Conservation (phyloP, 129 eudicot species). For the Erigeron canadensis region DNA sequence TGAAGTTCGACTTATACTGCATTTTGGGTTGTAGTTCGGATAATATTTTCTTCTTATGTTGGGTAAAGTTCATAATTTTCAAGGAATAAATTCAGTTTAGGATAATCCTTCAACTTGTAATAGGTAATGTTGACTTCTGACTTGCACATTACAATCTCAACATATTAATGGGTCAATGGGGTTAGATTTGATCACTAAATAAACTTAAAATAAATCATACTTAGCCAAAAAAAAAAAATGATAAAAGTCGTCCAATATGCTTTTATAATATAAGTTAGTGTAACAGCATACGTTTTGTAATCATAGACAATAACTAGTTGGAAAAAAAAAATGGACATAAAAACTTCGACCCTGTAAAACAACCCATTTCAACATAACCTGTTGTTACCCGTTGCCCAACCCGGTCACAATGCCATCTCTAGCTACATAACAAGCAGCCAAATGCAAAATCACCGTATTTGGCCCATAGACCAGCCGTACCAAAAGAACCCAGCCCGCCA, state of each 20-base stretch:
- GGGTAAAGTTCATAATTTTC: too few species aligned
- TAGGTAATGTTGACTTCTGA: too few species aligned
- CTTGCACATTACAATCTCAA: too few species aligned
- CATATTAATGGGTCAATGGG: too few species aligned
- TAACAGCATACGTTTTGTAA: neutral
- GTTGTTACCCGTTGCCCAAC: neutral
- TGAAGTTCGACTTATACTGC: neutral
- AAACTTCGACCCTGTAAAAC: neutral
- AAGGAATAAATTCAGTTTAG: too few species aligned
- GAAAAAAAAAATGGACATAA: neutral
- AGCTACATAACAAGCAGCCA: neutral
- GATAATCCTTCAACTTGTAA: too few species aligned
- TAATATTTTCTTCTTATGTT: too few species aligned
- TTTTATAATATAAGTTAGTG: neutral
- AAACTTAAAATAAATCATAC: too few species aligned
- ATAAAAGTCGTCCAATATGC: too few species aligned
- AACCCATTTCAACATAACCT: neutral
- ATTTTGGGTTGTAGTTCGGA: too few species aligned
- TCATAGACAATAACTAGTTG: neutral
- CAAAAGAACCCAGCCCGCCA: neutral
- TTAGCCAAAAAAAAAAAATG: too few species aligned
- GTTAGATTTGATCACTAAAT: too few species aligned
- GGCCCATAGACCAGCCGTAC: neutral
- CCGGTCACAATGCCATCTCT: neutral
- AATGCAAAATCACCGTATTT: neutral